phyloP scores from a whole-genome alignment of 2,329 filamentous ascomycete species.

The Cordyceps cicadae region DNA sequence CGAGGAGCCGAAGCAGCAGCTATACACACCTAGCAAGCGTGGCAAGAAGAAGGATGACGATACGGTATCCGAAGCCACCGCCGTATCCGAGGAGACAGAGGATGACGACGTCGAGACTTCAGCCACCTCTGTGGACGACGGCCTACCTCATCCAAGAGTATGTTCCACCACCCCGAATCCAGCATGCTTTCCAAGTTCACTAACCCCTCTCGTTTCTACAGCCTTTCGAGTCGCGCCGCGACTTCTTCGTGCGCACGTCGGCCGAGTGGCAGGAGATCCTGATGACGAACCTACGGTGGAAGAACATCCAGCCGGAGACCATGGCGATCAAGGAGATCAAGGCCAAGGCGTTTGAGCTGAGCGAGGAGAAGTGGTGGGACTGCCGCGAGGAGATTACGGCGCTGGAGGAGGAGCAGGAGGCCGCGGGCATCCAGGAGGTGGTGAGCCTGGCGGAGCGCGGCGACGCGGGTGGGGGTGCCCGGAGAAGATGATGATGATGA shows the following conservation, averaged over 20 bases:
- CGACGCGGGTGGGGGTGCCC: constrained; percentile 37
- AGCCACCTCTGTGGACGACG: constrained; percentile 57
- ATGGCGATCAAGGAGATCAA: constrained; percentile 85
- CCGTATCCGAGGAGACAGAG: constrained; percentile 22
- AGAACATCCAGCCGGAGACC: constrained; percentile 56
- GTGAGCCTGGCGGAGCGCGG: constrained; percentile 73
- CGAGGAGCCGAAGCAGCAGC: constrained; percentile 33
- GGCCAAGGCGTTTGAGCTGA: constrained; percentile 78
- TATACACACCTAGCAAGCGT: constrained; percentile 45
- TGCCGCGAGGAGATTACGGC: constrained; percentile 86
- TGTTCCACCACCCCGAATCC: constrained; percentile 15
- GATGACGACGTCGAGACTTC: constrained; percentile 41
- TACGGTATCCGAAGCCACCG: constrained; percentile 25
- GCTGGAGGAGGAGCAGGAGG: constrained; percentile 93
- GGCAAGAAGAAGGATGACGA: constrained; percentile 46
- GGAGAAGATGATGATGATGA: constrained; percentile 22
- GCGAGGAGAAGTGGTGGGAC: constrained; percentile 99
- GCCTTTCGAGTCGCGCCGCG: constrained; percentile 82
- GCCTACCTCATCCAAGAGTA: constrained; percentile 61
- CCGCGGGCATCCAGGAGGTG: constrained; percentile 88
- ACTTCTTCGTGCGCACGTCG: constrained; percentile 85
- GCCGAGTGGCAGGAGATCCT: constrained; percentile 86
- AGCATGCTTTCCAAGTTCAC: background rate
- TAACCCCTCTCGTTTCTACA: constrained; percentile 27
- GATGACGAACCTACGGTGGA: constrained; percentile 64